These are phyloP conservation scores for Lyophyllum semitale DNA, from an alignment of 768 basidiomycete species.

Conservation along the genomic window DNA sequence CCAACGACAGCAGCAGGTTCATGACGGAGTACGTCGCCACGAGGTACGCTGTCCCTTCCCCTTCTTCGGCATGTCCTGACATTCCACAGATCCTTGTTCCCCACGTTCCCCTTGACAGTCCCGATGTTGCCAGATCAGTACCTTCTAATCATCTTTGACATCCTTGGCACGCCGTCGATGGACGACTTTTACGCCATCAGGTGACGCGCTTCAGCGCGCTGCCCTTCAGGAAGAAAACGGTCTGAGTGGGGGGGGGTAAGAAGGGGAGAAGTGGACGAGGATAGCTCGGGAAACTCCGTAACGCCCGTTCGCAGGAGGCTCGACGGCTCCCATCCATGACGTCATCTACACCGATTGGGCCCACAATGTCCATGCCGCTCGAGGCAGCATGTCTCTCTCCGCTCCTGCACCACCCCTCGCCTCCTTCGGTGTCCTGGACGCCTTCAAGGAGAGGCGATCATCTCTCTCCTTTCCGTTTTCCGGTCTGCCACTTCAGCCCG, in stretches of 20 bases:
- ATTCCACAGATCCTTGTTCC: conserved; percentile 77
- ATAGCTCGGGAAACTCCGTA: conserved; percentile 28
- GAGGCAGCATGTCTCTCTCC: no score
- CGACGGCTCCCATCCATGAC: no score
- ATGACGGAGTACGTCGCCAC: conserved; percentile 97
- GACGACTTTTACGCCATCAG: conserved; percentile 96
- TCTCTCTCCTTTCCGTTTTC: no score
- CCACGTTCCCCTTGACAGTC: conserved; percentile 97
- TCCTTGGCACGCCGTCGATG: conserved; percentile 88
- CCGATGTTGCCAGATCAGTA: no score
- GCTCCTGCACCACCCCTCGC: no score
- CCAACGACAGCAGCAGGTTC: conserved; percentile 72
- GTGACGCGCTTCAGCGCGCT: conserved; percentile 73
- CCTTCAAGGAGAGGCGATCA: no score
- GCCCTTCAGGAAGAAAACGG: conserved; percentile 57
- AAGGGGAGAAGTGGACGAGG: conserved; percentile 35
- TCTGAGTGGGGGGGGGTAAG: conserved; percentile 22
- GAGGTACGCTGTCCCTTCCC: conserved; percentile 44
- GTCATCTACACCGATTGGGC: no score
- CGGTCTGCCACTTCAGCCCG: no score
- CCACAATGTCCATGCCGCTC: no score
- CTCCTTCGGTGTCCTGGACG: no score
- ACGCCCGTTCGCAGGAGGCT: conserved; percentile 50
- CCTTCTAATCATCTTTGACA: conserved; percentile 92
- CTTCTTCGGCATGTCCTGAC: neutral